Conservation (phyloP, 2,329 filamentous ascomycete species). For the Geosmithia morbida region DNA sequence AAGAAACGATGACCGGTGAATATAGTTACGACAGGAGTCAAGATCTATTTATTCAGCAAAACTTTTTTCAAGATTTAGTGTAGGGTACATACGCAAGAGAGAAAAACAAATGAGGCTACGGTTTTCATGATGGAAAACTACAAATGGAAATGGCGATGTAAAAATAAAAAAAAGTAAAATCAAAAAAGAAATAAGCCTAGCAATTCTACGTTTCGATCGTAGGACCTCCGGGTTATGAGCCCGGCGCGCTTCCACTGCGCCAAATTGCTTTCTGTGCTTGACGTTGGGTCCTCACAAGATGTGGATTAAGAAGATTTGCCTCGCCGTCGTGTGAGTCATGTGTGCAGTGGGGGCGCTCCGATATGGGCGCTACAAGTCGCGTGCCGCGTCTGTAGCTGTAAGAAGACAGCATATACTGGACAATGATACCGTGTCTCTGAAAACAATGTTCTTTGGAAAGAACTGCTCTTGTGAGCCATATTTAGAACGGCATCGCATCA, state of each 20-base stretch:
- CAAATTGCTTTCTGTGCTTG: background rate
- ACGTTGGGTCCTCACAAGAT: background rate
- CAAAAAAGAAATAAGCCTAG: background rate
- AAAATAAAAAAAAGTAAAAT: background rate
- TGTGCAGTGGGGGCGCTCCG: background rate
- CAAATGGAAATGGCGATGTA: background rate
- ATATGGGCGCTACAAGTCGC: background rate
- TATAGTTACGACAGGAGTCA: no score
- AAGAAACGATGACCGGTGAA: no score
- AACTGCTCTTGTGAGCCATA: no score
- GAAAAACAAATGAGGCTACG: background rate
- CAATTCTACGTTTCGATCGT: background rate
- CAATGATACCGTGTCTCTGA: no score
- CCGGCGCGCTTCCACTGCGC: background rate
- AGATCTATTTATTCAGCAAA: no score
- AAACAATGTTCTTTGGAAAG: no score
- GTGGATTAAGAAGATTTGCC: background rate
- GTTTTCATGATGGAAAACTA: background rate
- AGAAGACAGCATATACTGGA: no score
- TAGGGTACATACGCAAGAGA: no score
- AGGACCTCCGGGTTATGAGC: background rate
- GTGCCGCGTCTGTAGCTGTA: no score
- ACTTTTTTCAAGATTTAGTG: no score
- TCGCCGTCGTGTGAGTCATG: background rate
- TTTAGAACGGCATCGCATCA: no score